phyloP scores from a whole-genome alignment of 139 green algal genomes.

The Astrephomene gubernaculifera region DNA sequence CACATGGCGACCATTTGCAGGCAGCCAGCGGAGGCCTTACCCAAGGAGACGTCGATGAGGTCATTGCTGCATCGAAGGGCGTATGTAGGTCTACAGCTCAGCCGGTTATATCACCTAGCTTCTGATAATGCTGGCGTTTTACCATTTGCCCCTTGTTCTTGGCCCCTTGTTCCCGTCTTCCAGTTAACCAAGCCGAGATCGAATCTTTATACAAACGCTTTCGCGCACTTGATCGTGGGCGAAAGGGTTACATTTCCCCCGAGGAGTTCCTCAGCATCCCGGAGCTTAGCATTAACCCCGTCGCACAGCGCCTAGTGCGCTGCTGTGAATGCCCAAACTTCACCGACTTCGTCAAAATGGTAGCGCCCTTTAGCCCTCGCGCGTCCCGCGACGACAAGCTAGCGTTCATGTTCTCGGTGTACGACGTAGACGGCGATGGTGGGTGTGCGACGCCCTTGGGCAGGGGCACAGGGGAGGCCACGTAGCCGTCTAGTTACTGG shows the following conservation, averaged over 20 bases:
- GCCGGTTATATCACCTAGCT: too few relatives aligned
- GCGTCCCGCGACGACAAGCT: slow-evolving; percentile 82
- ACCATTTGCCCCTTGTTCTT: not conserved
- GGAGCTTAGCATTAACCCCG: slow-evolving; percentile 96
- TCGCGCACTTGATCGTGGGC: slow-evolving; percentile 84
- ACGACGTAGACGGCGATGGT: slow-evolving; percentile 87
- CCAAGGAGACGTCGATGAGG: slow-evolving; percentile 93
- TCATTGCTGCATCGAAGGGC: slow-evolving; percentile 72
- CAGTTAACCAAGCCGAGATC: slow-evolving; percentile 89
- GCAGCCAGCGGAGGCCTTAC: slow-evolving; percentile 83
- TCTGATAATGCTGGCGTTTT: not conserved
- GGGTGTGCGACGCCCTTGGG: too few relatives aligned
- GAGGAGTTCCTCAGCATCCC: slow-evolving; percentile 76
- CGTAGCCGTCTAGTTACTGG: too few relatives aligned
- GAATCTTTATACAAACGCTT: slow-evolving; percentile 93
- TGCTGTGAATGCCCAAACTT: slow-evolving; percentile 95
- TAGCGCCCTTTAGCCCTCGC: slow-evolving; percentile 82
- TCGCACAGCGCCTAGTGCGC: slow-evolving; percentile 80
- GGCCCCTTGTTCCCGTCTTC: not conserved
- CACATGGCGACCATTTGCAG: too few relatives aligned
- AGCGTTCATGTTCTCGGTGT: slow-evolving; percentile 82
- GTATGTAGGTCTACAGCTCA: slow-evolving; percentile 74
- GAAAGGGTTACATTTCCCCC: slow-evolving; percentile 92
- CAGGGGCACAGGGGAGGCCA: too few relatives aligned
- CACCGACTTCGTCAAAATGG: slow-evolving; percentile 86